These are phyloP conservation scores for Botrytis porri DNA, from an alignment of 2,329 filamentous ascomycete species.

Conservation along the genomic window DNA sequence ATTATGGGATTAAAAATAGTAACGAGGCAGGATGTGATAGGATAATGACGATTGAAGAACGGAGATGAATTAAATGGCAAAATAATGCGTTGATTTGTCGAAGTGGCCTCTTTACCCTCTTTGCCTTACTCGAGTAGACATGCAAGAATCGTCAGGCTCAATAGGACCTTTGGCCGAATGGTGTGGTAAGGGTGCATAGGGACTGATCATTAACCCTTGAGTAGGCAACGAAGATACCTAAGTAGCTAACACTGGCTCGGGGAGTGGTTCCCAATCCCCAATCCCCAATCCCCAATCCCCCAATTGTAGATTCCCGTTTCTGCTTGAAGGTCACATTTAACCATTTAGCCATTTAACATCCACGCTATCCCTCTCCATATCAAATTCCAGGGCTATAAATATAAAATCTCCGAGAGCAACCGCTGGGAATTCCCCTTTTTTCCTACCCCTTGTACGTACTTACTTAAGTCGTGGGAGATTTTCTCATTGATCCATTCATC, in stretches of 20 bases:
- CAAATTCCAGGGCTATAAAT: not conserved
- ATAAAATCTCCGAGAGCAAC: conserved; percentile 15
- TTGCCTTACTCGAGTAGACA: not conserved
- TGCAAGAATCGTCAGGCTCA: not conserved
- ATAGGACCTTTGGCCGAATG: not conserved
- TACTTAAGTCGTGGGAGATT: conserved; percentile 8
- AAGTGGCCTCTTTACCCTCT: not conserved
- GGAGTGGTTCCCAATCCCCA: not conserved
- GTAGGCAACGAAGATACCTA: not conserved
- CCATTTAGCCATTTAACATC: not conserved
- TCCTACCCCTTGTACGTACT: not conserved
- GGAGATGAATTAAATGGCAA: conserved; percentile 21
- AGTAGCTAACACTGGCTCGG: not conserved
- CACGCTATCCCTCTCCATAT: not conserved
- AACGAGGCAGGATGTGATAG: conserved; percentile 6
- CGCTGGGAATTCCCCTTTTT: conserved; percentile 9
- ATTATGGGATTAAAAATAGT: conserved; percentile 21
- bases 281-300: not conserved
- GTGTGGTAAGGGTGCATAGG: not conserved
- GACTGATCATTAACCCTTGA: not conserved
- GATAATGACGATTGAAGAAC: conserved; percentile 13
- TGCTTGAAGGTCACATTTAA: not conserved
- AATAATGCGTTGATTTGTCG: conserved; percentile 21
- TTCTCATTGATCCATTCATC: not conserved
- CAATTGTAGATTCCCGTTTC: not conserved